Evolutionary conservation across 192 early-diverging fungal species (phyloP), one percentile per base, ranked within the genome.

Genomic region (Coemansia sp.): DNA sequence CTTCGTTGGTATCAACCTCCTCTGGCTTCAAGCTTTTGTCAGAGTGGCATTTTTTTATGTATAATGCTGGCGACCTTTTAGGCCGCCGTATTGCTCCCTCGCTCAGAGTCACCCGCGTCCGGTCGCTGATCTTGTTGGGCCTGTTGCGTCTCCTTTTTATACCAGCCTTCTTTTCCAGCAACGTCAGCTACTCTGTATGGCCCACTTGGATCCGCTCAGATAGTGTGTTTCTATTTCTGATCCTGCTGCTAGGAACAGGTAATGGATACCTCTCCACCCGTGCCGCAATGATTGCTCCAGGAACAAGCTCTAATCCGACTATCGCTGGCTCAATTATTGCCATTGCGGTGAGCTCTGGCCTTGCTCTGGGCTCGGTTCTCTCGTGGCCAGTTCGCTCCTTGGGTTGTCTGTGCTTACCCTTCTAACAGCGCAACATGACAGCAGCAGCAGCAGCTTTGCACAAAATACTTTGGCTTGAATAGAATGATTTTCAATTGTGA

Each of bases 1-100:
- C 91, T 2, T 75, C 87, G 1, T 71, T 87, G 24, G 85, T 92
- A 49, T 86, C 28, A 56, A 83, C 79, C 58, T 83, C 74, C 49
- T 77, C 52, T 38, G 68, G 49, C 24, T 70, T 71, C 49, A 55
- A 61, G 67, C 63, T 79, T 61, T 57, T 69, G 64, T 72, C 73
- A 26, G 81, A 69, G 54, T 83, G 59, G 84, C 90, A 91, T 52
- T 93, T 92, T 60, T 73, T 93, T 56, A 54, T 84, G 10, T 92
- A 82, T 60, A 91, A 89, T 68, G 16, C 87, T 28, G 89, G 88
- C 50, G 92, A 93, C 61, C 90, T 87, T 84, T 21, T 86, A 6
- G 91, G 91, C 30, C 79, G 86, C 23, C 70, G 55, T 53, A 76
- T 51, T 32, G 88, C 52, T 38, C 85, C 47, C 44, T 68, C 63